phyloP scores from a whole-genome alignment of 306 rosid genomes.

The Pueraria montana region DNA sequence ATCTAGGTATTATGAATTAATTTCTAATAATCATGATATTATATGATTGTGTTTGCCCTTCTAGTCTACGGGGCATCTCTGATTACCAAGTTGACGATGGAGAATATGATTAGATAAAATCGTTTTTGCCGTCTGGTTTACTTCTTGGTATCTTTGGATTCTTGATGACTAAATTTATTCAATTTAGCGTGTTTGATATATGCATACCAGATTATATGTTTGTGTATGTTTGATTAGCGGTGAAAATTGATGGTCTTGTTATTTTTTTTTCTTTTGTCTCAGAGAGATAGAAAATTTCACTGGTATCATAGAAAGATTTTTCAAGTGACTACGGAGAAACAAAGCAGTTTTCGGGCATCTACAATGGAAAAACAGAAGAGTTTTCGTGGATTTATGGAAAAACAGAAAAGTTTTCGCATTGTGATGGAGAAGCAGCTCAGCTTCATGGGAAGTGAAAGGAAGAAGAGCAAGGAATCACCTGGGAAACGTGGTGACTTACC shows the following conservation, averaged over 20 bases:
- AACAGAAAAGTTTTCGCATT: constrained; percentile 61
- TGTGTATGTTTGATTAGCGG: neutral
- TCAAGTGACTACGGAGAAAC: constrained; percentile 52
- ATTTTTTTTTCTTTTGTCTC: constrained; percentile 13
- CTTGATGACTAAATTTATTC: constrained; percentile 4
- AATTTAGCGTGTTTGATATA: constrained; percentile 16
- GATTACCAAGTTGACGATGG: neutral
- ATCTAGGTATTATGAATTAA: constrained; percentile 45
- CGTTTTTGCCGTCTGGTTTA: neutral
- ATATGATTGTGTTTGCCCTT: constrained; percentile 29
- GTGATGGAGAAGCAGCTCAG: constrained; percentile 65
- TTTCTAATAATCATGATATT: constrained; percentile 17
- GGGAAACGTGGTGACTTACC: constrained; percentile 65
- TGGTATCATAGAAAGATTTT: constrained; percentile 18
- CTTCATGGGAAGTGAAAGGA: constrained; percentile 56
- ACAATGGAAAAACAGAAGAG: constrained; percentile 85
- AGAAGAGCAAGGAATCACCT: constrained; percentile 66
- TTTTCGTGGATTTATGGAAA: constrained; percentile 87
- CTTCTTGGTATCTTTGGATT: constrained; percentile 26
- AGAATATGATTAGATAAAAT: constrained; percentile 30
- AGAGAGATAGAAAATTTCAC: constrained; percentile 19
- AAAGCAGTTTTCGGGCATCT: constrained; percentile 43
- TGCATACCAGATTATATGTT: neutral
- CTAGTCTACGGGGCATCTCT: constrained; percentile 23
- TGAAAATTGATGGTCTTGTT: constrained; percentile 29